Conservation (phyloP, 164 flowering plant genomes). For the Chimonanthus praecox region DNA sequence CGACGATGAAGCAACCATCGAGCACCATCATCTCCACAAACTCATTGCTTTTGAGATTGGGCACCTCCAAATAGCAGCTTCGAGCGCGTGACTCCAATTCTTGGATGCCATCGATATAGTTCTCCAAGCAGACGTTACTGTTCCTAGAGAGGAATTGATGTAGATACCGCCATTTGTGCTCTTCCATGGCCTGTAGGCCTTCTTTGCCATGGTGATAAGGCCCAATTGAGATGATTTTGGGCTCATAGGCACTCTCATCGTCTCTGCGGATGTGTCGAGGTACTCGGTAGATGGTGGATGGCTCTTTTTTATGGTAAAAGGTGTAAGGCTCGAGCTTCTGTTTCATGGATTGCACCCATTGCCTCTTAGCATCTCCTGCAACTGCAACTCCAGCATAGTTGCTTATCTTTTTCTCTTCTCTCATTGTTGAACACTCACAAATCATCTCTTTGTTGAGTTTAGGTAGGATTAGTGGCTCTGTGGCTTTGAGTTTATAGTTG, state of each 20-base stretch:
- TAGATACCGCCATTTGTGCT: slow-evolving; percentile 9
- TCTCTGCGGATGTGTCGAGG: slow-evolving; percentile 5
- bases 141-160: neutral
- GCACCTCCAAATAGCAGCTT: neutral
- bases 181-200: slow-evolving; percentile 20
- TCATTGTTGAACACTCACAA: neutral
- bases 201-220: slow-evolving; percentile 11
- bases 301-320: neutral
- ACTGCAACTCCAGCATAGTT: neutral
- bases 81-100: neutral
- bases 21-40: slow-evolving; percentile 11
- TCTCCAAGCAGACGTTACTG: neutral
- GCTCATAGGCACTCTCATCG: slow-evolving; percentile 9
- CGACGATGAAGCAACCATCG: slow-evolving; percentile 7
- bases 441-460: neutral
- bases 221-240: slow-evolving; percentile 19
- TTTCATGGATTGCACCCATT: slow-evolving; percentile 1
- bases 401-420: neutral
- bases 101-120: neutral
- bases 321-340: neutral
- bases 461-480: neutral
- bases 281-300: slow-evolving; percentile 14
- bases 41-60: neutral
- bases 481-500: neutral
- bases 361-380: neutral